These are phyloP conservation scores for Asterochloris sp. DNA, from an alignment of 139 green algal genomes.

Conservation along the genomic window DNA sequence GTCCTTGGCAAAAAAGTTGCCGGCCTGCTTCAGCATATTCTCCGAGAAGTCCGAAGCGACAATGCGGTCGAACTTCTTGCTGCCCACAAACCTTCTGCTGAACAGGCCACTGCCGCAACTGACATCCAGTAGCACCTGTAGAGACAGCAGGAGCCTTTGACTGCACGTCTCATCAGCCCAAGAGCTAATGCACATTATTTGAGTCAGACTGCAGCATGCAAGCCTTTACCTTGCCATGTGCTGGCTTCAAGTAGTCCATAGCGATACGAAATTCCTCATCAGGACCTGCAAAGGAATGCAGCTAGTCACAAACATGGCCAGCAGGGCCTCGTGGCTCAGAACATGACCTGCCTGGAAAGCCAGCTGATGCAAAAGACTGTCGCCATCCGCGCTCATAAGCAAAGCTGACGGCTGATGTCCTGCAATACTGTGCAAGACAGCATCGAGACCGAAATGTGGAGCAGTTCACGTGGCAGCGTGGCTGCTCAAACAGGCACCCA, in stretches of 20 bases:
- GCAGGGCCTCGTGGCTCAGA: not conserved
- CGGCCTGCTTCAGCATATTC: slow-evolving; percentile 85
- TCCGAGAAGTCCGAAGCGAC: slow-evolving; percentile 84
- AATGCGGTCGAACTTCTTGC: slow-evolving; percentile 63
- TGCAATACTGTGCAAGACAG: slow-evolving; percentile 12
- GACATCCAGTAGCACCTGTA: slow-evolving; percentile 74
- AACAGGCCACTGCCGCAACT: slow-evolving; percentile 93
- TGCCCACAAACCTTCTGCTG: slow-evolving; percentile 73
- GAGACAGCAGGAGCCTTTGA: not conserved
- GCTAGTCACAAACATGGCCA: not conserved
- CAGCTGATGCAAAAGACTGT: slow-evolving; percentile 80
- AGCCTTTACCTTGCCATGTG: slow-evolving; percentile 19
- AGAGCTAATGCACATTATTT: not conserved
- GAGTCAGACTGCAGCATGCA: not conserved
- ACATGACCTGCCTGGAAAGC: slow-evolving; percentile 42
- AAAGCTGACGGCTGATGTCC: slow-evolving; percentile 75
- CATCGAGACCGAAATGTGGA: not conserved
- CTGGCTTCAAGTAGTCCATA: slow-evolving; percentile 52
- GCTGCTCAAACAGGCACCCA: not conserved
- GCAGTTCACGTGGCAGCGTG: not conserved
- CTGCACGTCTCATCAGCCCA: not conserved
- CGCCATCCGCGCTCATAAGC: slow-evolving; percentile 95
- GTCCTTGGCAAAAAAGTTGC: slow-evolving; percentile 51
- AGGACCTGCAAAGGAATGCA: slow-evolving; percentile 39
- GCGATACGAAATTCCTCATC: slow-evolving; percentile 73